These are phyloP conservation scores for Erodium moschatum DNA, from an alignment of 441 rosid genomes.

Conservation along the genomic window DNA sequence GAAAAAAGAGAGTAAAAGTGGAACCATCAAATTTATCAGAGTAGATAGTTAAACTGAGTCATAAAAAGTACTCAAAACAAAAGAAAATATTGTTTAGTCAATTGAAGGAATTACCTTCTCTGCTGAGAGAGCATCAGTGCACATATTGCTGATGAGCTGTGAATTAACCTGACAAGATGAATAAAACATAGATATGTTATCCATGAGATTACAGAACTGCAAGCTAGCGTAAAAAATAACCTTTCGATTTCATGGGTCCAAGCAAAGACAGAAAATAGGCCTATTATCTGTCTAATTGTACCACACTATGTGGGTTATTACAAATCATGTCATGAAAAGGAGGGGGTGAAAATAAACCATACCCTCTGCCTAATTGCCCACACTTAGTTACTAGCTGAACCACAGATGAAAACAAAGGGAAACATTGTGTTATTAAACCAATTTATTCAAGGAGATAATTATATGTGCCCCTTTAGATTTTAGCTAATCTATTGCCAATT, in stretches of 20 bases:
- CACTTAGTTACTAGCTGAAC: background rate
- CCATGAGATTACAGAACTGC: background rate
- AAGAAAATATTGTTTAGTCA: background rate
- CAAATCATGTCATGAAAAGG: background rate
- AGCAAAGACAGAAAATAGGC: background rate
- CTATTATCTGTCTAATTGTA: background rate
- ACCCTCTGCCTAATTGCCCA: background rate
- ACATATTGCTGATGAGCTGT: slow-evolving; percentile 93
- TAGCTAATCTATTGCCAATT: background rate
- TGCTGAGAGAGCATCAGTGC: slow-evolving; percentile 97
- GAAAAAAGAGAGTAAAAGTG: background rate
- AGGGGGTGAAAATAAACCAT: background rate
- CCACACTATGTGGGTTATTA: background rate
- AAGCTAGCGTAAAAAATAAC: background rate
- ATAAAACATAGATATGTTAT: no score
- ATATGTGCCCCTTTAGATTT: background rate
- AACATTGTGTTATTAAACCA: background rate
- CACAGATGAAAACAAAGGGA: background rate
- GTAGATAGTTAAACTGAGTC: background rate
- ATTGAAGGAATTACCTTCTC: slow-evolving; percentile 59
- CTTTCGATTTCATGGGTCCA: background rate
- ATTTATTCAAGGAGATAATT: background rate
- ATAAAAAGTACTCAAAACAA: background rate
- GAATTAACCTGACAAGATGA: slow-evolving; percentile 62
- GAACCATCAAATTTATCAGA: background rate